These are phyloP conservation scores for Lavandula angustifolia DNA, from an alignment of 257 asterid species.

Conservation along the genomic window DNA sequence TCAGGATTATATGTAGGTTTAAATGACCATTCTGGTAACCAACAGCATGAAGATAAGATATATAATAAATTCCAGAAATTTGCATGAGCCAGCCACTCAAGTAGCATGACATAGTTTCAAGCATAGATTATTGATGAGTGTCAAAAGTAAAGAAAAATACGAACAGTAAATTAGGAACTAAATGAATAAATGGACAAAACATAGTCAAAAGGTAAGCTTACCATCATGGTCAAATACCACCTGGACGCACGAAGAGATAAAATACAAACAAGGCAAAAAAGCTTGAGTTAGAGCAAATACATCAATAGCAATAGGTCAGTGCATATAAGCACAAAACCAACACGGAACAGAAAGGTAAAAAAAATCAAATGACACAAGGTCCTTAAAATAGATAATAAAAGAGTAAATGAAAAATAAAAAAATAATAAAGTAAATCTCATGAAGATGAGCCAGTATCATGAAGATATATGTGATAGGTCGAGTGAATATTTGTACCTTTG, in stretches of 20 bases:
- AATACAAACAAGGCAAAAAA: conserved; percentile 27
- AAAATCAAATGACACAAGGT: conserved; percentile 17
- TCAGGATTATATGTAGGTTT: background rate
- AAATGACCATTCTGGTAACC: conserved; percentile 12
- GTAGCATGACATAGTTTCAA: conserved; percentile 8
- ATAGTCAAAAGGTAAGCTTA: conserved; percentile 43
- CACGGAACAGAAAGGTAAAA: background rate
- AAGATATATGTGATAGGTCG: background rate
- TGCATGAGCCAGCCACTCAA: conserved; percentile 19
- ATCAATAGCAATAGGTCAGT: conserved; percentile 17
- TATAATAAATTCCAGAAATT: conserved; percentile 6
- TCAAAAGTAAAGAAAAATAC: conserved; percentile 3
- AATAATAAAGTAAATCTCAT: background rate
- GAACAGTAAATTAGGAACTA: conserved; percentile 26
- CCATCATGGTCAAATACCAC: conserved; percentile 97
- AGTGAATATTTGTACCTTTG: conserved; percentile 3
- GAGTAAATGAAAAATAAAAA: conserved; percentile 1
- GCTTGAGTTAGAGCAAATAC: conserved; percentile 38
- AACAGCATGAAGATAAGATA: background rate
- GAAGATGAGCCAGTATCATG: conserved; percentile 8
- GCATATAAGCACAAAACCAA: conserved; percentile 20
- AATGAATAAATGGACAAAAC: conserved; percentile 19
- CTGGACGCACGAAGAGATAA: conserved; percentile 43
- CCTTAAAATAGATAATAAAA: background rate
- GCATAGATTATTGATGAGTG: conserved; percentile 9